Conservation (phyloP, 257 asterid genomes). For the Plantago elongata region DNA sequence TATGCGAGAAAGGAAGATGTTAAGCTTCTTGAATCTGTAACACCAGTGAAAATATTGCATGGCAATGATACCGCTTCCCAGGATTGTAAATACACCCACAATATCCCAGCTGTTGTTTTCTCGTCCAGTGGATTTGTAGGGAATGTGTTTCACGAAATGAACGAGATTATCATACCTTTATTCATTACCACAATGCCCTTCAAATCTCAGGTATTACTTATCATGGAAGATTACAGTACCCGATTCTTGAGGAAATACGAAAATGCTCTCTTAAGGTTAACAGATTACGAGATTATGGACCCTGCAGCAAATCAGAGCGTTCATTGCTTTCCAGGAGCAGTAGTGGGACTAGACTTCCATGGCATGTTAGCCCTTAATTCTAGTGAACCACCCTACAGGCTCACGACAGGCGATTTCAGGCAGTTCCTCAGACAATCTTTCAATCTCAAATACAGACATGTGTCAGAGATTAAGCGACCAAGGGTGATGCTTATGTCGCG, state of each 20-base stretch:
- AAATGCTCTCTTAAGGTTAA: conserved; percentile 34
- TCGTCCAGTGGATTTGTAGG: conserved; percentile 81
- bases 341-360: conserved; percentile 72
- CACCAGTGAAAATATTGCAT: conserved; percentile 38
- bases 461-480: conserved; percentile 40
- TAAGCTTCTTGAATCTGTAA: conserved; percentile 28
- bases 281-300: conserved; percentile 41
- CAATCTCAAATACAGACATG: conserved; percentile 28
- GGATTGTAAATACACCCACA: conserved; percentile 37
- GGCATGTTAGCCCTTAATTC: conserved; percentile 40
- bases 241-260: conserved; percentile 49
- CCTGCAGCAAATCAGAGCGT: conserved; percentile 43
- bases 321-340: conserved; percentile 73
- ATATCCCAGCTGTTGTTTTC: conserved; percentile 68
- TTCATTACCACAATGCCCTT: conserved; percentile 56
- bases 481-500: conserved; percentile 55
- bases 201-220: conserved; percentile 38
- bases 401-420: conserved; percentile 25
- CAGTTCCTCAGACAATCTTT: conserved; percentile 32
- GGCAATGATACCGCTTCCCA: conserved; percentile 28
- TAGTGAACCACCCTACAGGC: conserved; percentile 35
- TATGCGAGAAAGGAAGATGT: conserved; percentile 57
- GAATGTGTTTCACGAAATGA: conserved; percentile 75
- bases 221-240: conserved; percentile 50
- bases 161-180: conserved; percentile 72